Evolutionary conservation across 2,329 filamentous ascomycete species (phyloP).

Genomic region (Epichloe typhina): DNA sequence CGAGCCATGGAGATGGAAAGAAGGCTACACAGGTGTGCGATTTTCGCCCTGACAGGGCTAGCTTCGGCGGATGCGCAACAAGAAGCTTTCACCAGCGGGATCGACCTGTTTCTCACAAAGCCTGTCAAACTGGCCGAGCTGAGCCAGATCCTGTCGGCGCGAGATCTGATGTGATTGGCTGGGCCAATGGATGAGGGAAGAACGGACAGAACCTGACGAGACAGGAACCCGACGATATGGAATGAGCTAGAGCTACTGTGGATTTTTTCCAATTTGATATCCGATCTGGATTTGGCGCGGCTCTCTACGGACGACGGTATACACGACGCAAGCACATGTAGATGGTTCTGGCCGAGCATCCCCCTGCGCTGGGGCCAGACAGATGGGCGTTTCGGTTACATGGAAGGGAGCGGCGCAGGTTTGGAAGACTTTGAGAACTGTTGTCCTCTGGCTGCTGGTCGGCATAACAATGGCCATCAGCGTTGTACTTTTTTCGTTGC

Average conservation of each 20-base stretch:
- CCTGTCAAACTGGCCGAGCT: conserved; percentile 30
- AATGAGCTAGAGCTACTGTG: background rate
- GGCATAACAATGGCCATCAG: too few relatives aligned
- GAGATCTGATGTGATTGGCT: background rate
- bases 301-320: too few relatives aligned
- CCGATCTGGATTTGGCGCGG: too few relatives aligned
- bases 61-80: conserved; percentile 32
- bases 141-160: conserved; percentile 5
- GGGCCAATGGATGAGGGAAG: background rate
- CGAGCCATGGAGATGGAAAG: conserved; percentile 13
- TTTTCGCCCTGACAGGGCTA: conserved; percentile 38
- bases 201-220: background rate
- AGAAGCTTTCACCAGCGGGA: conserved; percentile 35
- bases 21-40: conserved; percentile 12
- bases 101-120: conserved; percentile 39
- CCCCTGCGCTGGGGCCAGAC: too few relatives aligned
- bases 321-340: too few relatives aligned
- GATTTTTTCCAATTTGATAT: too few relatives aligned
- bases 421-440: too few relatives aligned
- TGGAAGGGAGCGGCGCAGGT: too few relatives aligned
- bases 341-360: too few relatives aligned
- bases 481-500: too few relatives aligned
- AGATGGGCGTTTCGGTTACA: too few relatives aligned
- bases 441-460: too few relatives aligned
- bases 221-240: background rate